Percentiles rank a stretch among this genome's conserved stretches.
Conservation (phyloP, 345 rosid genomes). For the Hevea brasiliensis region DNA sequence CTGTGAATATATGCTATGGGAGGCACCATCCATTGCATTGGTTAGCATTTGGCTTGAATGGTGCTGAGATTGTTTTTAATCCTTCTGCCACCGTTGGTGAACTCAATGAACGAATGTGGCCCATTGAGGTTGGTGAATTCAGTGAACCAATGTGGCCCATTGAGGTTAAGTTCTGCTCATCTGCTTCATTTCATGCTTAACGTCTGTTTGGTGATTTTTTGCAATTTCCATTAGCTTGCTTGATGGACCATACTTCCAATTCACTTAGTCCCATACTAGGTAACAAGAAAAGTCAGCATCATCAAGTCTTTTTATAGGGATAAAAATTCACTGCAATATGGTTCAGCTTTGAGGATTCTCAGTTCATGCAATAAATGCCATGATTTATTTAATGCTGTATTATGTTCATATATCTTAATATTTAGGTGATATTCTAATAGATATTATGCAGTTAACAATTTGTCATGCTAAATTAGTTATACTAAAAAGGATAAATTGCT, state of each 20-base stretch:
- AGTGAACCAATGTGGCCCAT: slow-evolving; percentile 99
- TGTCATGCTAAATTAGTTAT: neutral
- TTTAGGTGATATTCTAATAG: neutral
- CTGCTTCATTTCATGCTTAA: neutral
- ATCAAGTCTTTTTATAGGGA: neutral
- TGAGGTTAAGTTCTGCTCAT: slow-evolving; percentile 50
- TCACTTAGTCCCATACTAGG: neutral
- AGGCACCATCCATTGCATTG: slow-evolving; percentile 96
- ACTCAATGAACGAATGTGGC: slow-evolving; percentile 99
- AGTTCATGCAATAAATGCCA: neutral
- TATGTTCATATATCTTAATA: neutral
- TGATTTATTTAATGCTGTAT: neutral
- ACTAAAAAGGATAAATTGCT: neutral
- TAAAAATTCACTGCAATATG: neutral
- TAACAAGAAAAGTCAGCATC: neutral
- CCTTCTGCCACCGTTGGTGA: slow-evolving; percentile 98
- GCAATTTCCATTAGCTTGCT: neutral
- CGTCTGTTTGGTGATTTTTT: neutral
- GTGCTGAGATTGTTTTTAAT: slow-evolving; percentile 97
- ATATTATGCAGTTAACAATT: neutral
- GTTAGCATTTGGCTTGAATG: slow-evolving; percentile 95
- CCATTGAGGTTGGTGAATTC: slow-evolving; percentile 93
- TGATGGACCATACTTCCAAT: neutral
- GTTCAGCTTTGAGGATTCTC: neutral
- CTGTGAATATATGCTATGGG: slow-evolving; percentile 88